phyloP scores from a whole-genome alignment of 2,329 filamentous ascomycete genomes.

The Talaromyces sp. region DNA sequence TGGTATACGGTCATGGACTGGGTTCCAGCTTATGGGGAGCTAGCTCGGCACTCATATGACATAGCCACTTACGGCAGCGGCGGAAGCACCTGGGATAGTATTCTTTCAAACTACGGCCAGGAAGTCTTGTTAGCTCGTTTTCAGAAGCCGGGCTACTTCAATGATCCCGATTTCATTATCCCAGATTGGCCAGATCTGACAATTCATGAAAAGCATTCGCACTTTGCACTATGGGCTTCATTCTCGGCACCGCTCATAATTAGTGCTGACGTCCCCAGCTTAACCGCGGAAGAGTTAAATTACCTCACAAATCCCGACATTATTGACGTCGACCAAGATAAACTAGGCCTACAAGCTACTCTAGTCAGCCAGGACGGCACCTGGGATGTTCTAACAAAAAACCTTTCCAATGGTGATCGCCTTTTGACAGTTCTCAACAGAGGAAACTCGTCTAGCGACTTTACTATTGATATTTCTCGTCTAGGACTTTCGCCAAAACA shows the following conservation, averaged over 20 bases:
- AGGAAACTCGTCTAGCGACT: conserved; percentile 17
- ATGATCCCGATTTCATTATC: conserved; percentile 46
- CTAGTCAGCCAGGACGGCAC: conserved; percentile 38
- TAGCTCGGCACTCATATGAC: conserved; percentile 41
- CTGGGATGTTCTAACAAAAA: conserved; percentile 44
- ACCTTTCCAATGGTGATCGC: conserved; percentile 41
- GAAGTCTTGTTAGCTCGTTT: conserved; percentile 37
- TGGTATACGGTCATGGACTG: conserved; percentile 43
- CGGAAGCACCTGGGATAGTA: conserved; percentile 41
- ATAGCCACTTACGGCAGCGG: conserved; percentile 35
- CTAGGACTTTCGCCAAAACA: not conserved
- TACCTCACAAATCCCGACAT: conserved; percentile 35
- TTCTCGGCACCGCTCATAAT: conserved; percentile 46
- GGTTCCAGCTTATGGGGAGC: conserved; percentile 34
- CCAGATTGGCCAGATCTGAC: conserved; percentile 44
- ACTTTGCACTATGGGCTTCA: conserved; percentile 47
- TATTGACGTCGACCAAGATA: conserved; percentile 39
- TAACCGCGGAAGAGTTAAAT: not conserved
- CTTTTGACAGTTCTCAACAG: conserved; percentile 43
- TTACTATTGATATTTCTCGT: not conserved
- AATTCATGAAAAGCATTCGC: conserved; percentile 38
- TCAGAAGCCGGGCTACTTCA: conserved; percentile 41
- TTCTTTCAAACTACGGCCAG: conserved; percentile 44
- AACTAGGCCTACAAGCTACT: conserved; percentile 39
- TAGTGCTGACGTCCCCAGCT: conserved; percentile 35